Conservation (phyloP, 2,329 filamentous ascomycete genomes). For the Phoma sp. region DNA sequence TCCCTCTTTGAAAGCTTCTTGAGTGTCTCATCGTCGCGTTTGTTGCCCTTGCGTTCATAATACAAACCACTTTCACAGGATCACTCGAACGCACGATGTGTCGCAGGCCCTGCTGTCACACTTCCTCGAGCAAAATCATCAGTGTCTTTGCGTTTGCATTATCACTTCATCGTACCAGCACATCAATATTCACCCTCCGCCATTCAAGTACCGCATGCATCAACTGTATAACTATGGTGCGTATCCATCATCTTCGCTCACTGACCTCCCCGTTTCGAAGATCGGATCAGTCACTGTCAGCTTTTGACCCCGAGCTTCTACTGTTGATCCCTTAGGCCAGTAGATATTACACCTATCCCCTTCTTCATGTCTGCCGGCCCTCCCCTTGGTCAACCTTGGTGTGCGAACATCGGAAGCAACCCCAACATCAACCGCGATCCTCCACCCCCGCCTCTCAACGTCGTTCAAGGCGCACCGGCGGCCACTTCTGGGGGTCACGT, state of each 20-base stretch:
- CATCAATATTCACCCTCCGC: conserved; percentile 23
- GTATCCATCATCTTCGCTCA: background rate
- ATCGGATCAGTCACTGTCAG: background rate
- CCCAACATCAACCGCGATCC: conserved; percentile 46
- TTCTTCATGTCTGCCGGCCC: conserved; percentile 37
- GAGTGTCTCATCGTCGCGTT: background rate
- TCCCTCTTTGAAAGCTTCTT: too few species aligned
- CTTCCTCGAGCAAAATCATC: conserved; percentile 3
- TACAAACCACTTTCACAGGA: conserved; percentile 1
- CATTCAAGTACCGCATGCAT: conserved; percentile 1
- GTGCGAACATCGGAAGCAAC: conserved; percentile 42
- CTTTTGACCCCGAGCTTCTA: background rate
- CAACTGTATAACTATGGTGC: background rate
- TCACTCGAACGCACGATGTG: background rate
- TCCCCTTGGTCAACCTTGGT: conserved; percentile 37
- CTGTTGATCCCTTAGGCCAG: background rate
- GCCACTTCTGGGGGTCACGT: conserved; percentile 19
- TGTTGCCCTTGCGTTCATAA: too few species aligned
- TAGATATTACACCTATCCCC: background rate
- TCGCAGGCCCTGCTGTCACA: background rate
- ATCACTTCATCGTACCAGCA: conserved; percentile 8
- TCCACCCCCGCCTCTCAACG: conserved; percentile 37
- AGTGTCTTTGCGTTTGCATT: conserved; percentile 13
- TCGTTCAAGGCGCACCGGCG: conserved; percentile 8
- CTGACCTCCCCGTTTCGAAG: background rate